Base-by-base conservation (phyloP, 768 basidiomycete genomes). In the Mycena metata region DNA sequence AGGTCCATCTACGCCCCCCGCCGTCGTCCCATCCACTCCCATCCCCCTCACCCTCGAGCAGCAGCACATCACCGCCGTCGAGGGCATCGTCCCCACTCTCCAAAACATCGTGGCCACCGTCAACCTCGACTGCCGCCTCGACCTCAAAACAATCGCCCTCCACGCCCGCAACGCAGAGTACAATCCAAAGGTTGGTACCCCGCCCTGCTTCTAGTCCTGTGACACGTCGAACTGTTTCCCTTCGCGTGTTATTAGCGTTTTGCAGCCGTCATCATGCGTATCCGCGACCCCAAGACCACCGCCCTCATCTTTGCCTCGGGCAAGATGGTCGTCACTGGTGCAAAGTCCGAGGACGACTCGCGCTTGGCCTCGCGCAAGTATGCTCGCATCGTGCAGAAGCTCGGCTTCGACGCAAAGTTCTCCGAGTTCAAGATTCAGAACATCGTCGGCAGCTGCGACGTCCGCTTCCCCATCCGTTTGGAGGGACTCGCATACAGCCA, bases 351-450 rank as follows among this genome's bases (percentile, higher is more conserved):
- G 81, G 97, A 99, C 80, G 96, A 99, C 77, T 96, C 96, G 74
- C 89, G 96, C 56, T 84, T 99, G 69, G 97, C 98, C 58, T 97
- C 96, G 74, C 91, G 97, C 78, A 99, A 99, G 83, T 99, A 99
- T 81, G 98, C 98, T 52, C 92, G 98, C 60, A 99, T 99, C 77
- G 96, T 99, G 43, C 98, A 99, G 85, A 99, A 99, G 82, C 91
- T 99, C 60, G 98, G 98, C 33, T 99, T 99, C 81, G 97, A 99
- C 70, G 96, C 97, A 74, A 98, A 98, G 83, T 99, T 99, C 80
- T 95, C 95, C 45, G 97, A 99, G 80, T 99, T 99, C 86, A 99
- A 99, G 84, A 99, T 99, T 56, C 97, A 99, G 86, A 99, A 99
- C 81, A 99, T 99, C 55, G 98, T 99, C 39, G 97, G 65, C 43